Percentiles rank a stretch among this genome's conserved stretches.
phyloP scores from a whole-genome alignment of 768 basidiomycete genomes.

The Suillus decipiens region DNA sequence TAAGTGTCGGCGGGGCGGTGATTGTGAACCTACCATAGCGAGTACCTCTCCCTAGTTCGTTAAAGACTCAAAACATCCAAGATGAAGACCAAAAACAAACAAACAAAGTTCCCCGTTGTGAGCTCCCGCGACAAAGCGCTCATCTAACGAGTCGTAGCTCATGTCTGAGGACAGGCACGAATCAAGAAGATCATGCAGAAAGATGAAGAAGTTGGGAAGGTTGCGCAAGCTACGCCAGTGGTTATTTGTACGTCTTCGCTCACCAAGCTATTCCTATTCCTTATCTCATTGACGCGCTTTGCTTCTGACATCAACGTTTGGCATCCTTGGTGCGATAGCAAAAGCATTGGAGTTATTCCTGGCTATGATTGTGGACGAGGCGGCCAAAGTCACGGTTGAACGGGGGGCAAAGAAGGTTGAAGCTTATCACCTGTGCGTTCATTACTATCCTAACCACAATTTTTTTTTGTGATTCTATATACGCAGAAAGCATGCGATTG shows the following conservation, averaged over 20 bases:
- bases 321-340: constrained; percentile 47
- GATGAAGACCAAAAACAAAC: constrained; percentile 92
- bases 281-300: constrained; percentile 15
- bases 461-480: constrained; percentile 2
- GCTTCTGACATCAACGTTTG: background rate
- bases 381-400: constrained; percentile 74
- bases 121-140: constrained; percentile 30
- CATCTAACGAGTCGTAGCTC: constrained; percentile 7
- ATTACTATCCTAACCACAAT: constrained; percentile 8
- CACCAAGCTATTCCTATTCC: background rate
- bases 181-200: constrained; percentile 99
- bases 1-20: background rate
- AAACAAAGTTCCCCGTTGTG: constrained; percentile 90
- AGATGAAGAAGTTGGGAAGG: constrained; percentile 98
- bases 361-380: constrained; percentile 77
- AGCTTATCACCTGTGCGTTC: constrained; percentile 86
- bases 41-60: background rate
- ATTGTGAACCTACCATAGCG: background rate
- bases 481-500: constrained; percentile 87
- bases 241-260: constrained; percentile 79
- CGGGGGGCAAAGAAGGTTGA: constrained; percentile 89
- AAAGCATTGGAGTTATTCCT: constrained; percentile 95
- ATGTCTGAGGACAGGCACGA: constrained; percentile 62
- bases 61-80: background rate
- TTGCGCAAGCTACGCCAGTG: constrained; percentile 93